Base-by-base conservation (phyloP, 805 yeast genomes). In the Candida nemodendra region DNA sequence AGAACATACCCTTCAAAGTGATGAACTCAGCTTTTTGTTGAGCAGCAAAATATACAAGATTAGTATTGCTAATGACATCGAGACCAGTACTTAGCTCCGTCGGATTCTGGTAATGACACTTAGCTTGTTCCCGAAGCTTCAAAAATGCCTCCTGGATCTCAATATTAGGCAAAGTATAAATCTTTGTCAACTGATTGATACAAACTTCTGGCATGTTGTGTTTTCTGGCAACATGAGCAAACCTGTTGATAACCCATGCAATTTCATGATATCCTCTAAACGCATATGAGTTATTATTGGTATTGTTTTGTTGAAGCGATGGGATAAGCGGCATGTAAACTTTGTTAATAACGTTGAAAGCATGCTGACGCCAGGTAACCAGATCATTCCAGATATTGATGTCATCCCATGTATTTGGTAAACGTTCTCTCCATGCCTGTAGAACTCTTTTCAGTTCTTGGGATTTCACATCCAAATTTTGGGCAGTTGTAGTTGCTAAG, bases 321-420 rank as follows among this genome's bases (percentile, higher is more conserved):
- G 96, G 95, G 44, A 90, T 84, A 54, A 95, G 73, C 7, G 98
- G 98, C 73, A 90, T 75, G 61, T 93, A 93, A 2, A 87, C 95
- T 59, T 85, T 85, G 69, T 93, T 93, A 51, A 93, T 90, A 18
- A 91, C 96, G 47, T 87, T 90, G 72, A 95, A 93, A 0, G 96
- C 97, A 66, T 93, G 98, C 63, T 93, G 98, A 50, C 99, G 76
- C 99, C 99, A 93, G 0, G 98, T 90, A 4, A 93, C 95, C 43
- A 93, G 66, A 57, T 93, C 99, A 50, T 95, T 90, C 99, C 99
- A 93, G 44, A 90, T 77, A 58, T 89, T 91, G 54, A 93, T 90
- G 59, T 93, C 99, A 63, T 93, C 99, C 97, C 98, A 93, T 7
- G 78, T 71, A 54, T 93, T 93, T 9, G 99, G 99, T 35, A 95